Conservation (phyloP, 108 stramenopile genomes). For the Pseudonitzschia multistriata region DNA sequence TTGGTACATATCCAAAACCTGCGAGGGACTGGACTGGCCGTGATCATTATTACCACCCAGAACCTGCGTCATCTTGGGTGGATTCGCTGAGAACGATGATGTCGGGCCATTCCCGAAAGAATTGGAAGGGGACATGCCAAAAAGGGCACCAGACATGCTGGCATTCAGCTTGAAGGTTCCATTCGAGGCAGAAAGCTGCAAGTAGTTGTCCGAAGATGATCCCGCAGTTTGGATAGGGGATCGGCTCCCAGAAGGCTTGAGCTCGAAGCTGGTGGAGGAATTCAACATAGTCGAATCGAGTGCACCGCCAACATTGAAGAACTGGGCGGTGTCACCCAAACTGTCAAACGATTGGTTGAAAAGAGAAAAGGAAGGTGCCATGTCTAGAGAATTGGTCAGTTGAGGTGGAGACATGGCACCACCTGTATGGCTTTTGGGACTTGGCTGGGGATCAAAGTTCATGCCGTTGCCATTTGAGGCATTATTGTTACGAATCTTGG, state of each 20-base stretch:
- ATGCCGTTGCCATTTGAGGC: conserved; percentile 1
- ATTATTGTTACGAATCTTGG: conserved; percentile 35
- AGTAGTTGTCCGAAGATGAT: conserved; percentile 2
- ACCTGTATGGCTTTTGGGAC: conserved; percentile 37
- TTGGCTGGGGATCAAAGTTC: conserved; percentile 43
- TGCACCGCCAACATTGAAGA: conserved; percentile 52
- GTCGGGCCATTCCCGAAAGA: conserved; percentile 51
- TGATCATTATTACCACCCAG: conserved; percentile 30
- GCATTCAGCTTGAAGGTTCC: conserved; percentile 34
- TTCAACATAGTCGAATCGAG: conserved; percentile 58
- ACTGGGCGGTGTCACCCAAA: conserved; percentile 54
- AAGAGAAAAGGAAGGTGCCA: conserved; percentile 68
- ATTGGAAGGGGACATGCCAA: conserved; percentile 57
- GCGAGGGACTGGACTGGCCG: conserved; percentile 41
- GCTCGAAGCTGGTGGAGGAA: conserved; percentile 51
- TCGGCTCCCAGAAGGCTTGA: conserved; percentile 18
- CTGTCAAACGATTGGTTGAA: conserved; percentile 87
- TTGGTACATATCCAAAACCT: conserved; percentile 45
- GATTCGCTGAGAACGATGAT: conserved; percentile 6
- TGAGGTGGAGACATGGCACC: conserved; percentile 29
- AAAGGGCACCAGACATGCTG: conserved; percentile 31
- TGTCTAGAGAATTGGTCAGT: conserved; percentile 49
- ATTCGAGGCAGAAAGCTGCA: conserved; percentile 27
- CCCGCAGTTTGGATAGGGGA: not conserved
- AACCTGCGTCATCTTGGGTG: conserved; percentile 32